Conservation (phyloP, 164 flowering plant species). For the Berberis vulgaris region DNA sequence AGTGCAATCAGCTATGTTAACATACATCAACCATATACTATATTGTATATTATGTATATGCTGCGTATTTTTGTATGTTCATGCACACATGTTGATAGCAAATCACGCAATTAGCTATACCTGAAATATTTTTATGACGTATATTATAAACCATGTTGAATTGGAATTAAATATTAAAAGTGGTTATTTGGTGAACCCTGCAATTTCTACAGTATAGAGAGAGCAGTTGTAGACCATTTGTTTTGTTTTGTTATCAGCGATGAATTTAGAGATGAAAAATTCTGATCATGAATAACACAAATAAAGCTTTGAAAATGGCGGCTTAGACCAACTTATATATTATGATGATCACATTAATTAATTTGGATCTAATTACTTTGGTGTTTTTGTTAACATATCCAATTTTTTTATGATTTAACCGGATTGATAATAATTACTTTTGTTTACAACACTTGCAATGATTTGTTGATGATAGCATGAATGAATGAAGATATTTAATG, state of each 20-base stretch:
- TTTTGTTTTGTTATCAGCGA: not conserved
- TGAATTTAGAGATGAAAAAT: not conserved
- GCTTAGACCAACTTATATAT: constrained; percentile 1
- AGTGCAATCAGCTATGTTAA: too few species aligned
- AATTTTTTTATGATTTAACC: not conserved
- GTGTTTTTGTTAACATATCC: not conserved
- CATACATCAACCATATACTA: too few species aligned
- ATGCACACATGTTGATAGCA: too few species aligned
- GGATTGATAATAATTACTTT: not conserved
- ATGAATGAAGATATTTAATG: too few species aligned
- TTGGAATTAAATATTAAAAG: constrained; percentile 1
- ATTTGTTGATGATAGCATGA: too few species aligned
- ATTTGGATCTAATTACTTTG: too few species aligned
- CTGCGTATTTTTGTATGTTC: too few species aligned
- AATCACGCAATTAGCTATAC: too few species aligned
- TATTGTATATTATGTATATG: too few species aligned
- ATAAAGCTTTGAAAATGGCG: not conserved
- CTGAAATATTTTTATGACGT: not conserved
- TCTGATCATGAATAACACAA: not conserved
- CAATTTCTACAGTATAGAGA: not conserved
- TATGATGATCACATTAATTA: too few species aligned
- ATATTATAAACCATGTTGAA: not conserved
- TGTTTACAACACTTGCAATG: not conserved
- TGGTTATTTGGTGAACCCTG: constrained; percentile 7
- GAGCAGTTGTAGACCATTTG: constrained; percentile 7